phyloP scores from a whole-genome alignment of 441 rosid genomes.

The Pelargonium myrrhifolium region DNA sequence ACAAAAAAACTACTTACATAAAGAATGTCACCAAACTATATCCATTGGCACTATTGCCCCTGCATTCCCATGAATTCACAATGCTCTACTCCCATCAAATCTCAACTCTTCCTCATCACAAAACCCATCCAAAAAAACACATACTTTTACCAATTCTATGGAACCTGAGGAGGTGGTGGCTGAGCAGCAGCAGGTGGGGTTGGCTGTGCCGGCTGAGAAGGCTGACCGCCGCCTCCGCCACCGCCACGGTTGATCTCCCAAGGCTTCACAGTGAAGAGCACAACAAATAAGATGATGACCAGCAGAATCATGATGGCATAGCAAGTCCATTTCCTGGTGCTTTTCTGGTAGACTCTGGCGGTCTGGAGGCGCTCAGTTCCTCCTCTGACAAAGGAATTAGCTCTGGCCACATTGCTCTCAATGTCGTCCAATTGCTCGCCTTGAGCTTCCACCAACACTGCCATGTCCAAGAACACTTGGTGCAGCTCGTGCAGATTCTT shows the following conservation, averaged over 20 bases:
- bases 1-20: neutral
- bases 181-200: neutral
- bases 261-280: neutral
- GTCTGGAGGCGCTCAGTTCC: conserved; percentile 71
- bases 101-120: too few relatives aligned
- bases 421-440: conserved; percentile 82
- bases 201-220: neutral
- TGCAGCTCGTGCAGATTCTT: conserved; percentile 72
- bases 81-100: neutral
- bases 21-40: neutral
- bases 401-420: conserved; percentile 80
- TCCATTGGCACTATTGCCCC: neutral
- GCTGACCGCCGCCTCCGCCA: neutral
- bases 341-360: conserved; percentile 69
- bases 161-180: neutral
- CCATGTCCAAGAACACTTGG: conserved; percentile 89
- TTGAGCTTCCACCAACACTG: conserved; percentile 80
- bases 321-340: conserved; percentile 80
- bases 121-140: neutral
- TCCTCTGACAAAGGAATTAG: conserved; percentile 73
- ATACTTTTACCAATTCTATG: too few relatives aligned
- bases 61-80: neutral
- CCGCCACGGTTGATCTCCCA: neutral
- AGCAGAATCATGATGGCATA: conserved; percentile 47
- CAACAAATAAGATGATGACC: conserved; percentile 9